Conservation (phyloP, 2,329 filamentous ascomycete genomes). For the Pyricularia pennisetigena region DNA sequence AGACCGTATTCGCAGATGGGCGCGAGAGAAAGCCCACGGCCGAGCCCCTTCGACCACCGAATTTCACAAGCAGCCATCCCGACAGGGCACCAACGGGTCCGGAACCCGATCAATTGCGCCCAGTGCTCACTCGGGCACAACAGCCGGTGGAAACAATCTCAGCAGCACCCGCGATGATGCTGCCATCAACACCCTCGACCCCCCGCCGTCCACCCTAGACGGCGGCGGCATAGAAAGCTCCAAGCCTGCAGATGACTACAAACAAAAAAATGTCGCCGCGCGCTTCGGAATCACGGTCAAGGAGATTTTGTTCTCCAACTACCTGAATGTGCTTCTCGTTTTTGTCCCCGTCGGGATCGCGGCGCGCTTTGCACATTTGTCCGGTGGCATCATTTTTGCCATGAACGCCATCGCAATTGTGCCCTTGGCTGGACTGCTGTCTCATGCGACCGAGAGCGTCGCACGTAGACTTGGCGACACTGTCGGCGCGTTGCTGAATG, state of each 20-base stretch:
- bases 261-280: background rate
- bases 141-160: background rate
- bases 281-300: background rate
- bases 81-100: background rate
- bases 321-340: conserved; percentile 55
- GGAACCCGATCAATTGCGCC: background rate
- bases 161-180: background rate
- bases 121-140: background rate
- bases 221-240: background rate
- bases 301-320: conserved; percentile 46
- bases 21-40: conserved; percentile 4
- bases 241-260: background rate
- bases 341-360: conserved; percentile 60
- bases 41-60: background rate
- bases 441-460: conserved; percentile 83
- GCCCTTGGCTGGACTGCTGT: conserved; percentile 72
- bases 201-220: background rate
- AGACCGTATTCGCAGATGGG: conserved; percentile 4
- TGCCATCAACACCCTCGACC: background rate
- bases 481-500: conserved; percentile 80
- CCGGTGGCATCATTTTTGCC: conserved; percentile 41
- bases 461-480: conserved; percentile 75
- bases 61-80: background rate
- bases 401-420: conserved; percentile 68
- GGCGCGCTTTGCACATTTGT: conserved; percentile 20